Evolutionary conservation across 2,329 filamentous ascomycete genomes (phyloP), one percentile per base, ranked within the genome.

Genomic region (Fusarium scirpi): DNA sequence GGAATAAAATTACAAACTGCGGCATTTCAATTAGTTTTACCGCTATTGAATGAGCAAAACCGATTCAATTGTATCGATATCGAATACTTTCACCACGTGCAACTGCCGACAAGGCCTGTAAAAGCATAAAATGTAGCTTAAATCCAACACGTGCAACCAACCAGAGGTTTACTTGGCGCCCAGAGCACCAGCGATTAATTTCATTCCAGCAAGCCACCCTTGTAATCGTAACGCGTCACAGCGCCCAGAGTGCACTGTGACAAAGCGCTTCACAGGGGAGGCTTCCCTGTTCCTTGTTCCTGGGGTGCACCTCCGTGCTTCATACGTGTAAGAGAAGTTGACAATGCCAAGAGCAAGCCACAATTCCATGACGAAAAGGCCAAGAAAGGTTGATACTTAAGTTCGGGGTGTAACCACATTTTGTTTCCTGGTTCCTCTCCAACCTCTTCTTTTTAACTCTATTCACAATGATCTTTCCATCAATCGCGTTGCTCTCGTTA

Each of bases 321-420:
- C 62, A 65, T 46, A n/a, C 40, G 60, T 65, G 62, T 51, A 40
- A 49, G 59, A 65, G 62, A 58, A 49, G 62, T 30, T 48, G 29
- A 52, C 20, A 38, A n/a, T 54, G 63, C 63, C 63, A 66, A 66
- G 63, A 54, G 16, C 12, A 65, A 53, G 63, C 62, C 63, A 66
- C 63, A 44, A 55, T 61, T 62, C 43, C 46, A 54, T 66, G 63
- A 66, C 63, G 62, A 61, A 18, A n/a, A 10, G 8, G 27, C 27
- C 25, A 46, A 22, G 25, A 41, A 18, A 24, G 29, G 32, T 8
- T 45, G 25, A 30, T 66, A 66, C 62, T 66, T 66, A 66, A 66
- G 25, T 20, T 40, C 13, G 16, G 8, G 3, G 2, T 38, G 48
- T 56, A 15, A 41, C 45, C 54, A n/a, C 54, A 30, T 60, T 54